A percentile compares a stretch with the other conserved stretches of the same genome.
phyloP scores from a whole-genome alignment of 805 yeast genomes.

The Saccharomycopsis fibuligera region DNA sequence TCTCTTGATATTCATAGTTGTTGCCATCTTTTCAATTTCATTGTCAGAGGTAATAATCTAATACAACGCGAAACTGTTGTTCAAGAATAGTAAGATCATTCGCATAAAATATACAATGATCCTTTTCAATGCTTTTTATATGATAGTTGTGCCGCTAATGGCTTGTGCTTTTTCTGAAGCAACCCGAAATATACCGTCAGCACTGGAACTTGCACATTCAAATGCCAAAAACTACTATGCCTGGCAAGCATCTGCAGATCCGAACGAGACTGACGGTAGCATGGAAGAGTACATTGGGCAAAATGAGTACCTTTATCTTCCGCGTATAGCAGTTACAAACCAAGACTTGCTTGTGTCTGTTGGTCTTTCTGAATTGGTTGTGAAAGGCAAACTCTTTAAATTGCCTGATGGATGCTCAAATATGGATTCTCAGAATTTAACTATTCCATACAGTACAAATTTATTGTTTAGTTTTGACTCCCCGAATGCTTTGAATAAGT shows the following conservation, averaged over 20 bases:
- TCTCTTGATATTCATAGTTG: too few relatives aligned
- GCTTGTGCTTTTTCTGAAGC: too few relatives aligned
- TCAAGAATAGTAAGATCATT: too few relatives aligned
- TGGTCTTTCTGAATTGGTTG: conserved; percentile 1
- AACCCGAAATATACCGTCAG: too few relatives aligned
- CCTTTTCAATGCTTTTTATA: too few relatives aligned
- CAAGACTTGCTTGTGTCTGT: background rate
- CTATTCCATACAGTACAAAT: background rate
- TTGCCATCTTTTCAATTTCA: too few relatives aligned
- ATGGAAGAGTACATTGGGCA: background rate
- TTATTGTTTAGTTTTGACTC: background rate
- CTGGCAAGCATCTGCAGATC: too few relatives aligned
- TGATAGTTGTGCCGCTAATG: too few relatives aligned
- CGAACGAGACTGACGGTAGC: background rate
- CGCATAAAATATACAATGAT: too few relatives aligned
- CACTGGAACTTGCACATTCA: background rate
- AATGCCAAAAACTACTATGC: background rate
- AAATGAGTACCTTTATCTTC: too few relatives aligned
- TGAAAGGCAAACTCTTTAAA: background rate
- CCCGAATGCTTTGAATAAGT: background rate
- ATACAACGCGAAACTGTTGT: too few relatives aligned
- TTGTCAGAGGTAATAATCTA: too few relatives aligned
- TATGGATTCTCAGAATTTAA: background rate
- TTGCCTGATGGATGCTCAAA: background rate
- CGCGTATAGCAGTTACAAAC: background rate